Percentiles rank a stretch among this genome's conserved stretches.
phyloP scores from a whole-genome alignment of 2,329 filamentous ascomycete genomes.

The Fusarium equiseti region DNA sequence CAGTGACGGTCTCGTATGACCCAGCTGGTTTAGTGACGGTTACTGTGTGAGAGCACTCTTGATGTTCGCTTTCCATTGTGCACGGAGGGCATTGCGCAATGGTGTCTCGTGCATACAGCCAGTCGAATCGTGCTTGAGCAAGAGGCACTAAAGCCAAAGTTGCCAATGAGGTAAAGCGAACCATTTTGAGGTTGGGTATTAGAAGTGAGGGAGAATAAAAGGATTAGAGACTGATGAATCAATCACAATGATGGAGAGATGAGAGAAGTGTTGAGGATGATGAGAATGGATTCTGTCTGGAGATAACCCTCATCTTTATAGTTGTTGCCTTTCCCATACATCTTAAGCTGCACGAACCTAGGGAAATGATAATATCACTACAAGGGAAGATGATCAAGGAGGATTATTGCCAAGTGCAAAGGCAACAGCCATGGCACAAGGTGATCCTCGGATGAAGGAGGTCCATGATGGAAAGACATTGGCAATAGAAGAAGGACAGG shows the following conservation, averaged over 20 bases:
- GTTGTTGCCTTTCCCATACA: not conserved
- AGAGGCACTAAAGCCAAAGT: slow-evolving; percentile 46
- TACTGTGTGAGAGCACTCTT: slow-evolving; percentile 38
- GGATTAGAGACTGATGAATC: not conserved
- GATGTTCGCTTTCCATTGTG: slow-evolving; percentile 26
- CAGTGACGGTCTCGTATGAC: slow-evolving; percentile 32
- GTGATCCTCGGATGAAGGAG: not conserved
- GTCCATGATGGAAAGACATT: slow-evolving; percentile 17
- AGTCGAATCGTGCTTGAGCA: slow-evolving; percentile 46
- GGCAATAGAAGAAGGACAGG: slow-evolving; percentile 5
- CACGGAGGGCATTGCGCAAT: slow-evolving; percentile 51
- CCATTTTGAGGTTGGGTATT: slow-evolving; percentile 38
- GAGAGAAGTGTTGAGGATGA: slow-evolving; percentile 20
- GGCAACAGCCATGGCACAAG: slow-evolving; percentile 4
- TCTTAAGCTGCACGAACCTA: not conserved
- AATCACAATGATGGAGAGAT: not conserved
- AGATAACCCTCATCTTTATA: slow-evolving; percentile 37
- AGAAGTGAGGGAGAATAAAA: not conserved
- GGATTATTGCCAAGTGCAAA: slow-evolving; percentile 15
- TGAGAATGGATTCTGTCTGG: not conserved
- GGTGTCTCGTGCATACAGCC: slow-evolving; percentile 34
- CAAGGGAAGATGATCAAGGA: slow-evolving; percentile 13
- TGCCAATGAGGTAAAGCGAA: slow-evolving; percentile 44
- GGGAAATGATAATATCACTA: slow-evolving; percentile 1
- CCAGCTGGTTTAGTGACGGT: slow-evolving; percentile 45